These are phyloP conservation scores for Annulohypoxylon nitens DNA, from an alignment of 495 filamentous ascomycete species.

Conservation along the genomic window DNA sequence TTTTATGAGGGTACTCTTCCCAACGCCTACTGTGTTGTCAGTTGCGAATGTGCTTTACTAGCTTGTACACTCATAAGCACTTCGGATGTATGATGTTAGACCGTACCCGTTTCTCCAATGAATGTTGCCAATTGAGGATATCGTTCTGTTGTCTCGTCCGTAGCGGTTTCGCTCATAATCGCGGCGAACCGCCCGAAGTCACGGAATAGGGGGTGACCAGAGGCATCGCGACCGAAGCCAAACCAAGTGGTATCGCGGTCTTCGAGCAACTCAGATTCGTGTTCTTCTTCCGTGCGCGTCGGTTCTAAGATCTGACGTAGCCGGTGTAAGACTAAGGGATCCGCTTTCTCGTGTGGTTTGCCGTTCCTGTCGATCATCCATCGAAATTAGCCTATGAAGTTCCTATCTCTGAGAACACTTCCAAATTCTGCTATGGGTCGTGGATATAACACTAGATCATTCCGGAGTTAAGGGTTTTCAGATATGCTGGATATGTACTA, in stretches of 20 bases:
- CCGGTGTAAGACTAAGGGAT: constrained; percentile 46
- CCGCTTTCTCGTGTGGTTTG: constrained; percentile 53
- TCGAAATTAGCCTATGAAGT: constrained; percentile 46
- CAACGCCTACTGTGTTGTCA: constrained; percentile 56
- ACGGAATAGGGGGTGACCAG: constrained; percentile 52
- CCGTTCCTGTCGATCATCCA: constrained; percentile 53
- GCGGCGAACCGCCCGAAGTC: constrained; percentile 57
- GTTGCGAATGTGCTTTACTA: constrained; percentile 46
- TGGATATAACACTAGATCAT: constrained; percentile 34
- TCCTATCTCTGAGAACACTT: constrained; percentile 43
- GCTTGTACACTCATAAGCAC: constrained; percentile 42
- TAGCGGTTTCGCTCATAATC: constrained; percentile 56
- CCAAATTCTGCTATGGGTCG: constrained; percentile 12
- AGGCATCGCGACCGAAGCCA: constrained; percentile 54
- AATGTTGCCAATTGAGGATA: constrained; percentile 64
- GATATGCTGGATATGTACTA: constrained; percentile 41
- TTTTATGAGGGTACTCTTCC: constrained; percentile 71
- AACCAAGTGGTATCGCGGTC: constrained; percentile 67
- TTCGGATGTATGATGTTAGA: constrained; percentile 28
- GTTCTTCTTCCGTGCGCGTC: constrained; percentile 45
- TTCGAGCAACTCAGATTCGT: constrained; percentile 48
- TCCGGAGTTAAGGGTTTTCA: constrained; percentile 46
- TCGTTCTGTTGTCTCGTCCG: constrained; percentile 45
- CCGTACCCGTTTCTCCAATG: constrained; percentile 62
- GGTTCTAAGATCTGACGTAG: constrained; percentile 51